Base-by-base conservation (phyloP, 345 rosid species). In the Draba incana region DNA sequence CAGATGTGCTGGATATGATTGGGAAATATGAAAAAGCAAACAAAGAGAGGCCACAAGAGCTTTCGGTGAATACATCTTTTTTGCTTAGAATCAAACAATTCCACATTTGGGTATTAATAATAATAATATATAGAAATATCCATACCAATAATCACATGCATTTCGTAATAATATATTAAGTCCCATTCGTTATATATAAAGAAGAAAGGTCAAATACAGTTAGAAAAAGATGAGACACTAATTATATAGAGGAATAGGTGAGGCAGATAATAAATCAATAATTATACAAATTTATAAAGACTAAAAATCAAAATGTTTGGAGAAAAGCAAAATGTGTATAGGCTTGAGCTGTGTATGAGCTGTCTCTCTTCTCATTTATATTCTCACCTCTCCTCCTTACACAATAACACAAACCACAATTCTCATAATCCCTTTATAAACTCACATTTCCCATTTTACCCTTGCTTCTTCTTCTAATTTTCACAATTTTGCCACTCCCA, bases 301-400 rank as follows among this genome's bases (percentile, higher is more conserved):
- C 16, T n/a, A 31, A 20, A 30, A 10, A 43, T 20, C 20, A 20
- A 20, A 20, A 20, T 20, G 20, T 20, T 20, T 20, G 20, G 20
- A 20, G 20, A 10, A 61, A 51, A 61, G 27, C 23, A 45, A 46
- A 62, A 20, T 20, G 20, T 8, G 43, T 8, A 30, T 9, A 52
- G 10, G 55, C 52, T 50, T 84, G 87, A 89, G 96, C 94, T 89
- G 94, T 89, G 90, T 64, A 81, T 77, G 85, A 87, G 98, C 89
- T 89, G 94, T 83, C 88, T 51, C 48, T 71, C 62, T 53, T 50
- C 20, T 63, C 66, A 23, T 57, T 67, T 75, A 82, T 62, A 70
- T 70, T 33, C 53, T 15, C 24, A 9, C n/a, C 44, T 25, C 39
- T 35, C 8, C 27, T 70, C n/a, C 38, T 1, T 37, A 62, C 43